Evolutionary conservation across 2,329 filamentous ascomycete species (phyloP), one percentile per base, ranked within the genome.

Genomic region (Onygena corvina): DNA sequence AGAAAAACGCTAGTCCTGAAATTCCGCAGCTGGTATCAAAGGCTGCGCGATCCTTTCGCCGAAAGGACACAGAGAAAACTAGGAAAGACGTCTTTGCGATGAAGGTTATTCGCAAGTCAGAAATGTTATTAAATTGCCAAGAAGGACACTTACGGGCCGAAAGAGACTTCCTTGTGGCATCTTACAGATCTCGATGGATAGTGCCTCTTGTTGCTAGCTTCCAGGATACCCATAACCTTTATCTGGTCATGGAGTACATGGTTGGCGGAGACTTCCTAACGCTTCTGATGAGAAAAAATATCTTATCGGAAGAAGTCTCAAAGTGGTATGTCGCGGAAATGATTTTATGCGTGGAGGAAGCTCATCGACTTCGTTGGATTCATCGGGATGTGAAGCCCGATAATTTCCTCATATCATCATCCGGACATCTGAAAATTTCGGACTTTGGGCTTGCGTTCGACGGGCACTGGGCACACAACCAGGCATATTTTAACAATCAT

Each of bases 241-340:
- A 96, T 59, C 77, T 98, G 4, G 84, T 95, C 47, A 95, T 96
- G 88, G 89, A 96, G 52, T 98, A 94, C 62, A 95, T 95, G 87
- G 83, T 93, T 1, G 92, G 90, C 0, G 90, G 92, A 0, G 90
- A 98, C 63, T 96, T 98, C 57, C 74, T 98, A 0, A 86, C 86
- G 1, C 67, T 95, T 0, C 70, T 98, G 12, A 84, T 95, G 49
- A 80, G 89, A 12, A 85, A 93, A 60, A 88, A 92, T 53, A 78
- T 86, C 2, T 73, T 98, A 1, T 80, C 80, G 49, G 92, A 96
- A 64, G 71, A 76, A 0, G 79, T 86, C 36, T 81, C 89, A 3
- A 83, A 79, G 54, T 95, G 86, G 72, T 96, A 96, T 63, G 73
- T 94, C 52, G 88, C 90, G 1, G 89, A 98, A 68, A 96, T 96